These are phyloP conservation scores for Cymbopogon flexuosus DNA, from an alignment of 202 grass and related monocot genomes.

Conservation along the genomic window DNA sequence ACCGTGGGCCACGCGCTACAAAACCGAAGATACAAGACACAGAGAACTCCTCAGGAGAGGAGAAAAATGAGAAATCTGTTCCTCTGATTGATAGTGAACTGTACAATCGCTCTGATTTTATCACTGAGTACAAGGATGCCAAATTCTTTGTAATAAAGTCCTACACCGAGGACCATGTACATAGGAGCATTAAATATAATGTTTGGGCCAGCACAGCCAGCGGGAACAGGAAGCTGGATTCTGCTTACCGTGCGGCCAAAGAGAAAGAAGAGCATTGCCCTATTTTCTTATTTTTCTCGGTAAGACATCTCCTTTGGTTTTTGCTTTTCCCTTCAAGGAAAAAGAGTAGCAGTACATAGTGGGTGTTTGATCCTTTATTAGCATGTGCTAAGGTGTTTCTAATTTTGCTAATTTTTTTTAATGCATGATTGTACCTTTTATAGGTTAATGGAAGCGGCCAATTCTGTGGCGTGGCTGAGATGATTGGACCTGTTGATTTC, in stretches of 20 bases:
- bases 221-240: conserved; percentile 68
- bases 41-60: conserved; percentile 38
- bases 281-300: conserved; percentile 81
- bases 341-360: background rate
- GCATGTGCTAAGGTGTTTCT: background rate
- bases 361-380: background rate
- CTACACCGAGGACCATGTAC: conserved; percentile 72
- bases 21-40: conserved; percentile 52
- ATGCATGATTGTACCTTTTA: conserved; percentile 19
- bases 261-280: conserved; percentile 50
- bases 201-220: conserved; percentile 68
- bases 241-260: conserved; percentile 42
- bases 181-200: conserved; percentile 75
- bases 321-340: background rate
- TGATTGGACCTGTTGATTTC: conserved; percentile 69
- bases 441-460: conserved; percentile 75
- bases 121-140: conserved; percentile 58
- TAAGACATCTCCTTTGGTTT: conserved; percentile 26
- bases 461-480: conserved; percentile 73
- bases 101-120: conserved; percentile 62
- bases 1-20: conserved; percentile 56
- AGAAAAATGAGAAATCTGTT: conserved; percentile 41
- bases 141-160: conserved; percentile 83
- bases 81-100: conserved; percentile 30
- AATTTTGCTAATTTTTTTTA: background rate